phyloP scores from a whole-genome alignment of 2,329 filamentous ascomycete species.

The Penicillium sp. region DNA sequence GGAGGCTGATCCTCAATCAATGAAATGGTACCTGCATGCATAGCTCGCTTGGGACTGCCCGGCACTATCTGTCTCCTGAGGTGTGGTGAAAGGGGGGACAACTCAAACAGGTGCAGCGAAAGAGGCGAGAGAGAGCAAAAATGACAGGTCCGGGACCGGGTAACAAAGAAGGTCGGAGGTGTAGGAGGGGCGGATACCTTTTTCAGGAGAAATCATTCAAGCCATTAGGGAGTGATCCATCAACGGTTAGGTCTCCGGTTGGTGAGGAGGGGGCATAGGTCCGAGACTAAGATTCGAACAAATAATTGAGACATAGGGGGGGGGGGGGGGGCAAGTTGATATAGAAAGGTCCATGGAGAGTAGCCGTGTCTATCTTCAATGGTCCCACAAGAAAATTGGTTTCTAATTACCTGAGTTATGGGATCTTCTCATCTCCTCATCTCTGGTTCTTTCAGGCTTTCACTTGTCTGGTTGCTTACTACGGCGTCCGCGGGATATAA shows the following conservation, averaged over 20 bases:
- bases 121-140: neutral
- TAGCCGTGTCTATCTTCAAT: neutral
- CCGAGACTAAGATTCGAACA: neutral
- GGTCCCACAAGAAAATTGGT: neutral
- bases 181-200: neutral
- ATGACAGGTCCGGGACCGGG: neutral
- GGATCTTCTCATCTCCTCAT: neutral
- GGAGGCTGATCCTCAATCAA: neutral
- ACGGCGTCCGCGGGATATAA: neutral
- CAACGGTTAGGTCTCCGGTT: slow-evolving; percentile 3
- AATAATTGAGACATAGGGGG: neutral
- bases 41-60: neutral
- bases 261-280: neutral
- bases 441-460: neutral
- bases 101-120: neutral
- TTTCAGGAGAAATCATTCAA: neutral
- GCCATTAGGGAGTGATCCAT: slow-evolving; percentile 5
- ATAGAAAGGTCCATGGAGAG: neutral
- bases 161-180: slow-evolving; percentile 1
- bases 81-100: neutral
- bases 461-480: neutral
- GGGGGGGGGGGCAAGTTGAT: neutral
- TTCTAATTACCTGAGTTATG: neutral
- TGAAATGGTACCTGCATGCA: slow-evolving; percentile 8
- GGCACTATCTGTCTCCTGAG: neutral